These are phyloP conservation scores for Acanthamoeba sp. DNA, from an alignment of 208 protist genomes.

Conservation along the genomic window DNA sequence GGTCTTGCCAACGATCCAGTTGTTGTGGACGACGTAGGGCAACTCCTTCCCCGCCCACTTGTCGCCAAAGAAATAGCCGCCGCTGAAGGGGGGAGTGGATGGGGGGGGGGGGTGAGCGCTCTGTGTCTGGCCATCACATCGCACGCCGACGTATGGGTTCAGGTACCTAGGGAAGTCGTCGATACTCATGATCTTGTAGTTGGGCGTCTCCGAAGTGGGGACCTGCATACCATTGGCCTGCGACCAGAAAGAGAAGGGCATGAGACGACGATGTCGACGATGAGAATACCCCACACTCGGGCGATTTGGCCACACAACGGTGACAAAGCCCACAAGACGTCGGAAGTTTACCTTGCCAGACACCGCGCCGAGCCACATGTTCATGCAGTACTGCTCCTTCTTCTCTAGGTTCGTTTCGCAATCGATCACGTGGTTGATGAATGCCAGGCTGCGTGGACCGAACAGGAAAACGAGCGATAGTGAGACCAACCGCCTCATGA, in stretches of 20 bases:
- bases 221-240: not conserved
- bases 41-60: not conserved
- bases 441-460: not conserved
- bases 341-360: not conserved
- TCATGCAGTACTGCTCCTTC: slow-evolving; percentile 35
- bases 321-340: not conserved
- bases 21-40: slow-evolving; percentile 37
- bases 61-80: not conserved
- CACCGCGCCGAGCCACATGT: slow-evolving; percentile 10
- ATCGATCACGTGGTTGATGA: slow-evolving; percentile 35
- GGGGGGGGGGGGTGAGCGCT: too few species aligned
- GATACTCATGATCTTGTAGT: slow-evolving; percentile 3
- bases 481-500: not conserved
- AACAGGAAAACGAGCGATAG: not conserved
- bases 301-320: not conserved
- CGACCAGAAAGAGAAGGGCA: not conserved
- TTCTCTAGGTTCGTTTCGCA: not conserved
- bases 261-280: too few species aligned
- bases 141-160: too few species aligned
- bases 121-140: too few species aligned
- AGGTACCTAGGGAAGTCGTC: slow-evolving; percentile 27
- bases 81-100: not conserved
- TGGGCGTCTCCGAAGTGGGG: not conserved
- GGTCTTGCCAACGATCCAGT: slow-evolving; percentile 18
- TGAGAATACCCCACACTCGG: not conserved